Percentiles rank a stretch among this genome's conserved stretches.
Evolutionary conservation across 768 basidiomycete species (phyloP).

Genomic region (Hysterangium stoloniferum): DNA sequence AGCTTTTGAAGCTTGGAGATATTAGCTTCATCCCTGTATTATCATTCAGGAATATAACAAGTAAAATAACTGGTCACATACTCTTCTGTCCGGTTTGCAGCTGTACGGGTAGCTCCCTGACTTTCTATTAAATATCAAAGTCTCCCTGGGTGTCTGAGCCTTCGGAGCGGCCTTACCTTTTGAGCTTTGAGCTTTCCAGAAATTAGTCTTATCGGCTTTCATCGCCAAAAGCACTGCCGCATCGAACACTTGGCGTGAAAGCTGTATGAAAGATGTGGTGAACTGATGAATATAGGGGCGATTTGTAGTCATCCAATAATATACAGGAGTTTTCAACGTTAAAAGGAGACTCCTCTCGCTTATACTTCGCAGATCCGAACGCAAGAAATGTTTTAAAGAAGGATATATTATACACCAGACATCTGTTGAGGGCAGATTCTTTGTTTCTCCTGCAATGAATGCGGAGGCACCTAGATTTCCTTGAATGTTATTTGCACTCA

Average conservation of each 20-base stretch:
- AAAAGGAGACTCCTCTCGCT: constrained; percentile 68
- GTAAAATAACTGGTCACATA: constrained; percentile 36
- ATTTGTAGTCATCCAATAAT: too few relatives aligned
- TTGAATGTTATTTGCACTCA: background rate
- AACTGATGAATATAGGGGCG: background rate
- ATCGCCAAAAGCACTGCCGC: constrained; percentile 85
- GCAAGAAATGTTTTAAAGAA: constrained; percentile 75
- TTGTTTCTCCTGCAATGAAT: constrained; percentile 81
- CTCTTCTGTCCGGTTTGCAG: constrained; percentile 56
- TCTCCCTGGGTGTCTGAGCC: constrained; percentile 64
- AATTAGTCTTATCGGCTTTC: constrained; percentile 69
- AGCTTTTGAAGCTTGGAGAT: constrained; percentile 75
- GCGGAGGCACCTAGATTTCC: constrained; percentile 63
- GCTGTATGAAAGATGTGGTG: constrained; percentile 22
- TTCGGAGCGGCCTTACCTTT: constrained; percentile 36
- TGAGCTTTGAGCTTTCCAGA: constrained; percentile 54
- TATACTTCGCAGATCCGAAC: constrained; percentile 70
- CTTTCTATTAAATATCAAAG: constrained; percentile 58
- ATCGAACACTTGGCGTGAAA: constrained; percentile 71
- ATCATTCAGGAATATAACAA: background rate
- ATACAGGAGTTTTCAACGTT: constrained; percentile 71
- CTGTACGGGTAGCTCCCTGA: constrained; percentile 38
- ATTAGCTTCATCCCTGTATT: constrained; percentile 65
- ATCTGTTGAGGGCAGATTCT: constrained; percentile 77
- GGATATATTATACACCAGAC: constrained; percentile 98